Base-by-base conservation (phyloP, 2,329 filamentous ascomycete genomes). In the Xylariaceae sp. region DNA sequence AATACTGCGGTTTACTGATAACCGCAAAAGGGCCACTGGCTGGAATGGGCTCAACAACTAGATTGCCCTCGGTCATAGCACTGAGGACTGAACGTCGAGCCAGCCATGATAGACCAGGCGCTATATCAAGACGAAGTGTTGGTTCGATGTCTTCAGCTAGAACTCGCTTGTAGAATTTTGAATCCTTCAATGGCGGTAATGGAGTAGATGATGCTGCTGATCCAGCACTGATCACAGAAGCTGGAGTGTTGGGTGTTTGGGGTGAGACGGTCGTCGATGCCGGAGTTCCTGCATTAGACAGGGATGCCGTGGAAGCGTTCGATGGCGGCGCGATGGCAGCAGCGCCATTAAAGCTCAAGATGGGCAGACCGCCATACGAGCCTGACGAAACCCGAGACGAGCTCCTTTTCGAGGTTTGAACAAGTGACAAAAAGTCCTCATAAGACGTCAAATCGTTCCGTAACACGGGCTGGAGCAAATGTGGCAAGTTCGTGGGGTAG, bases 91-190 rank as follows among this genome's bases (percentile, higher is more conserved):
- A 88, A 49, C 94, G 85, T 41, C 92, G 86, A 43, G 89, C 90
- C 42, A 99, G 79, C 90, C 94, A 99, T 1, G 90, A 96, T 27
- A 99, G 80, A 0, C 91, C 89, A 0, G 94, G 94, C 0, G 94
- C 91, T 2, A 83, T 80, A 66, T 99, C 94, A 3, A 99, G 80
- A 39, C 94, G 85, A 10, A 99, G 74, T 0, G 94, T 96, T 0
- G 94, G 94, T 65, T 99, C 94, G 49, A 99, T 89, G 63, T 99
- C 94, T 67, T 99, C 94, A 17, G 82, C 78, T 22, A 97, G 70
- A 6, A 85, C 85, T 42, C 94, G 85, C 72, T 97, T 97, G 73
- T 92, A 99, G 65, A 97, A 99, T 57, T 87, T 89, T 27, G 87
- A 89, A 49, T 97, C 94, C 64, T 94, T 95, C 38, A 99, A 72